Conservation (phyloP, 495 filamentous ascomycete species). For the Trichoderma erinaceum region DNA sequence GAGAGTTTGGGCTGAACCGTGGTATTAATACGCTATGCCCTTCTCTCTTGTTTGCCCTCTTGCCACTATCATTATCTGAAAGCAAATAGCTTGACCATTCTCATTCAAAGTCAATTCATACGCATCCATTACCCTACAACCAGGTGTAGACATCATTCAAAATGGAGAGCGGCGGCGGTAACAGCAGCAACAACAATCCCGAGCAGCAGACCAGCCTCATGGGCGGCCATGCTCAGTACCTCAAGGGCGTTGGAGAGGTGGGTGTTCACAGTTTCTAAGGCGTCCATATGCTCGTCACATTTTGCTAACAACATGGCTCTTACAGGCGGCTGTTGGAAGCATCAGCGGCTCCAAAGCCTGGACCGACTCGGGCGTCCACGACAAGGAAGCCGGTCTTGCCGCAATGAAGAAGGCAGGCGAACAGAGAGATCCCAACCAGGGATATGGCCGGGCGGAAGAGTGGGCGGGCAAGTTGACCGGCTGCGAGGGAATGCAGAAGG, state of each 20-base stretch:
- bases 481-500: constrained; percentile 43
- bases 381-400: constrained; percentile 38
- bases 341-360: constrained; percentile 40
- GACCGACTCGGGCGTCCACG: constrained; percentile 39
- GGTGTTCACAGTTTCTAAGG: not conserved
- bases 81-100: not conserved
- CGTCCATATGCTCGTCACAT: not conserved
- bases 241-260: constrained; percentile 45
- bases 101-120: not conserved
- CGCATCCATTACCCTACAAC: not conserved
- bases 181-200: not conserved
- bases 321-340: constrained; percentile 29
- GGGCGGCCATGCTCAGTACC: constrained; percentile 39
- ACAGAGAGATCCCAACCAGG: constrained; percentile 33
- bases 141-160: not conserved
- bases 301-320: constrained; percentile 12
- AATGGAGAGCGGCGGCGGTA: not conserved
- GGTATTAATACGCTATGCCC: not conserved
- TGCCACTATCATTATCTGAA: not conserved
- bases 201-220: constrained; percentile 30
- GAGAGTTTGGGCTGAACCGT: not conserved
- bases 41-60: not conserved
- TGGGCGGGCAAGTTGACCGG: constrained; percentile 36
- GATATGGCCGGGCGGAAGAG: constrained; percentile 42
- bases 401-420: constrained; percentile 37